phyloP scores from a whole-genome alignment of 768 basidiomycete genomes.

The Clitopilus hobsonii region DNA sequence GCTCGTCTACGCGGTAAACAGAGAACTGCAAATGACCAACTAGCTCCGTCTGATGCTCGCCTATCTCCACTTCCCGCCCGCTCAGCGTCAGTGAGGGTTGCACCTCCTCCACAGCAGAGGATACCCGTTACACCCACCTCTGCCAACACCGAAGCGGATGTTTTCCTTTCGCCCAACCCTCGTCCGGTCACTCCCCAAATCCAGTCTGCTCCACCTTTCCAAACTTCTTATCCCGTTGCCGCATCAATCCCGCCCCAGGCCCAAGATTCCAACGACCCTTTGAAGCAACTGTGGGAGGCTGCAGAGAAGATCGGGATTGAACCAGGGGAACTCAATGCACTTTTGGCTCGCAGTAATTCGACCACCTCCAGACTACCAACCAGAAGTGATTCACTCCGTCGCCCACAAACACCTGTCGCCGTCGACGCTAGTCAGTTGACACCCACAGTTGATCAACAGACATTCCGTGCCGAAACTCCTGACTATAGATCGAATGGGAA shows the following conservation, averaged over 20 bases:
- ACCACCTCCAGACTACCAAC: constrained; percentile 47
- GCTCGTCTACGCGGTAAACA: constrained; percentile 63
- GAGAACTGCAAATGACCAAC: constrained; percentile 30
- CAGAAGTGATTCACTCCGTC: constrained; percentile 36
- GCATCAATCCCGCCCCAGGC: no score
- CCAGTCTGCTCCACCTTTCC: constrained; percentile 11
- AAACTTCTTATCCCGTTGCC: constrained; percentile 8
- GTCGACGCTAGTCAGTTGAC: constrained; percentile 17
- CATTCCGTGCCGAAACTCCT: constrained; percentile 11
- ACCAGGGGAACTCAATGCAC: constrained; percentile 62
- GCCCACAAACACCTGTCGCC: constrained; percentile 24
- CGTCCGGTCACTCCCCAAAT: constrained; percentile 14
- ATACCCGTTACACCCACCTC: constrained; percentile 16
- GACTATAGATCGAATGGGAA: constrained; percentile 12
- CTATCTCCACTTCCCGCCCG: constrained; percentile 24
- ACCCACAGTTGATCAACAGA: constrained; percentile 11
- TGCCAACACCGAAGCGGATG: constrained; percentile 11
- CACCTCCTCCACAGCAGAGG: constrained; percentile 22
- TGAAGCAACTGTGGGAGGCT: constrained; percentile 73
- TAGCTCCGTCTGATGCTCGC: constrained; percentile 21
- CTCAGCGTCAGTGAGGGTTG: constrained; percentile 11
- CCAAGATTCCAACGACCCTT: constrained; percentile 37
- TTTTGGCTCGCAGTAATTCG: constrained; percentile 69
- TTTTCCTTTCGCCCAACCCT: constrained; percentile 25
- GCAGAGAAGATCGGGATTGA: constrained; percentile 74